Conservation (phyloP, 192 early-diverging fungal genomes). For the Backusella mclennaniae region DNA sequence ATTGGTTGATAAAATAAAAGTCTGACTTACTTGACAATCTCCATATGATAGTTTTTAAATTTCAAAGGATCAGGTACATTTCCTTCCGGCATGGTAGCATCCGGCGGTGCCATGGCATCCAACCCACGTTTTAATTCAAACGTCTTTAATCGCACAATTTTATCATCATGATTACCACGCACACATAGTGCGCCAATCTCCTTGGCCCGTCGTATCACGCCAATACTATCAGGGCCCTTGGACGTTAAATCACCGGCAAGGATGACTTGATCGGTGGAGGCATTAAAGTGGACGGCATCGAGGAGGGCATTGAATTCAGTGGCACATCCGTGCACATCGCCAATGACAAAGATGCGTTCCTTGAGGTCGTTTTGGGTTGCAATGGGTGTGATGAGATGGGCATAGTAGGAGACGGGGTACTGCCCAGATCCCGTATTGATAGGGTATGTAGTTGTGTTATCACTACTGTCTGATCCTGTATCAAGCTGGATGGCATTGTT, state of each 20-base stretch:
- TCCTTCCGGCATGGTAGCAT: slow-evolving; percentile 27
- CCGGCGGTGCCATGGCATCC: background rate
- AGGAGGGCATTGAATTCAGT: slow-evolving; percentile 57
- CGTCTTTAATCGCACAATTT: slow-evolving; percentile 55
- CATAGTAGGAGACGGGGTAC: slow-evolving; percentile 25
- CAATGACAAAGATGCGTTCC: slow-evolving; percentile 59
- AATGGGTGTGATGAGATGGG: slow-evolving; percentile 15
- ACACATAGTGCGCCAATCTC: slow-evolving; percentile 51
- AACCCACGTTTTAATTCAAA: slow-evolving; percentile 20
- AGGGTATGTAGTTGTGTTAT: background rate
- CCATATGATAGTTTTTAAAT: slow-evolving; percentile 26
- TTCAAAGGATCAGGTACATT: slow-evolving; percentile 34
- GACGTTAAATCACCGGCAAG: slow-evolving; percentile 66
- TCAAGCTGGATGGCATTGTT: background rate
- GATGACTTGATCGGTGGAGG: slow-evolving; percentile 50
- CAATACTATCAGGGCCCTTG: slow-evolving; percentile 61
- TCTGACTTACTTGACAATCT: slow-evolving; percentile 29
- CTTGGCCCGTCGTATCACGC: slow-evolving; percentile 51
- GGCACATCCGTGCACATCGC: slow-evolving; percentile 67
- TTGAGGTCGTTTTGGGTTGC: background rate
- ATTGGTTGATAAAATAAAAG: too few relatives aligned
- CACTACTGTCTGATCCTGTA: background rate
- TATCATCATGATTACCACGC: slow-evolving; percentile 77
- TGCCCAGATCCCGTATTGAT: background rate
- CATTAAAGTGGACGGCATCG: slow-evolving; percentile 38